A percentile compares a stretch with the other conserved stretches of the same genome.
Conservation (phyloP, 306 rosid species). For the Abrus pulchellus region DNA sequence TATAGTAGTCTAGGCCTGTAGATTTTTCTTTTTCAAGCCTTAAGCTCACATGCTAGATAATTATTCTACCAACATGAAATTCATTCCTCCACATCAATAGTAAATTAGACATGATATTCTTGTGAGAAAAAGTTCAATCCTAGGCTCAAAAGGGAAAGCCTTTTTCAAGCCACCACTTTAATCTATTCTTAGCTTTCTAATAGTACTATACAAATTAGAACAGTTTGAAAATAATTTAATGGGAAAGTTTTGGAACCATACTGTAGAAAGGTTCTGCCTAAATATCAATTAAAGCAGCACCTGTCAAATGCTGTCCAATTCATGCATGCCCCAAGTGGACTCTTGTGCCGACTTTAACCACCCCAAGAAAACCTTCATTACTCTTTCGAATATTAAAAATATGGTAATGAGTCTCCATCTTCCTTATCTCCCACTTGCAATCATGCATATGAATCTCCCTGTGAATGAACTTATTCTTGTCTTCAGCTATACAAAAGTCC, state of each 20-base stretch:
- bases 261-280: slow-evolving; percentile 32
- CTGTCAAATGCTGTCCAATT: slow-evolving; percentile 53
- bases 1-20: background rate
- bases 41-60: slow-evolving; percentile 2
- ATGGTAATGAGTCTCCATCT: slow-evolving; percentile 48
- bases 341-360: slow-evolving; percentile 33
- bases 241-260: slow-evolving; percentile 47
- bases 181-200: slow-evolving; percentile 20
- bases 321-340: slow-evolving; percentile 50
- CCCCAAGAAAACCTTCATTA: slow-evolving; percentile 33
- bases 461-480: slow-evolving; percentile 52
- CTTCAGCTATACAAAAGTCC: slow-evolving; percentile 69
- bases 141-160: slow-evolving; percentile 29
- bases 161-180: slow-evolving; percentile 26
- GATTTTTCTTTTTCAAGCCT: slow-evolving; percentile 16
- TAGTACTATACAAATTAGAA: background rate
- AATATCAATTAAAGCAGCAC: slow-evolving; percentile 40
- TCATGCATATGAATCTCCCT: slow-evolving; percentile 58
- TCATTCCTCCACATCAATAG: background rate
- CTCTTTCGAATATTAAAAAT: slow-evolving; percentile 38
- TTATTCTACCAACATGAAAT: background rate
- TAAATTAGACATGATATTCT: slow-evolving; percentile 18
- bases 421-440: slow-evolving; percentile 59
- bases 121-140: slow-evolving; percentile 29
- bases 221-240: slow-evolving; percentile 41